Conservation (phyloP, 2,329 filamentous ascomycete species). For the Laburnicola sp. region DNA sequence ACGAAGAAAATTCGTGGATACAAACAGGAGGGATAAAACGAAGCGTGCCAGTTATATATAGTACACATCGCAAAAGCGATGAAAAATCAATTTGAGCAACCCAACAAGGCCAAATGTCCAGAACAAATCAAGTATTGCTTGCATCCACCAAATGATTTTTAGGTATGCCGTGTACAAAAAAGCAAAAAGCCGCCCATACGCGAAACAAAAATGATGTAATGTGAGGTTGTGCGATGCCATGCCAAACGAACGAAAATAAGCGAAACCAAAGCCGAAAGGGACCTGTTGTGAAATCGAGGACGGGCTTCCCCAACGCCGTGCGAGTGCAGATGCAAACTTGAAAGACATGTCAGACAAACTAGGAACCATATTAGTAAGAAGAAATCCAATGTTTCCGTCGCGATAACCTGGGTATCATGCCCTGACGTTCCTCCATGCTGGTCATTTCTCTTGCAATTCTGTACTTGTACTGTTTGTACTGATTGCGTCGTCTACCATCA, state of each 20-base stretch:
- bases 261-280: not conserved
- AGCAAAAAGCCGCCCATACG: not conserved
- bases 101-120: no score
- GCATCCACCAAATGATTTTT: slow-evolving; percentile 1
- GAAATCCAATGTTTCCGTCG: slow-evolving; percentile 3
- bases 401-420: slow-evolving; percentile 13
- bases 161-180: not conserved
- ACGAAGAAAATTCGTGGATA: no score
- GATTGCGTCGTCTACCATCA: not conserved
- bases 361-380: not conserved
- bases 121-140: not conserved
- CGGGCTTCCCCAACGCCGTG: slow-evolving; percentile 12
- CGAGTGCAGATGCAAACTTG: slow-evolving; percentile 4
- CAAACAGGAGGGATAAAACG: no score
- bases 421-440: slow-evolving; percentile 8
- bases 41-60: no score
- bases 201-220: not conserved
- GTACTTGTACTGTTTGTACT: slow-evolving; percentile 1
- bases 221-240: slow-evolving; percentile 4
- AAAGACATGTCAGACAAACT: not conserved
- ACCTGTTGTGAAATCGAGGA: not conserved
- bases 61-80: no score
- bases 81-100: no score
- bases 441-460: slow-evolving; percentile 9
- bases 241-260: not conserved